Percentiles rank a stretch among this genome's conserved stretches.
Conservation (phyloP, 352 stramenopile genomes). For the Pythium pyrilobum region DNA sequence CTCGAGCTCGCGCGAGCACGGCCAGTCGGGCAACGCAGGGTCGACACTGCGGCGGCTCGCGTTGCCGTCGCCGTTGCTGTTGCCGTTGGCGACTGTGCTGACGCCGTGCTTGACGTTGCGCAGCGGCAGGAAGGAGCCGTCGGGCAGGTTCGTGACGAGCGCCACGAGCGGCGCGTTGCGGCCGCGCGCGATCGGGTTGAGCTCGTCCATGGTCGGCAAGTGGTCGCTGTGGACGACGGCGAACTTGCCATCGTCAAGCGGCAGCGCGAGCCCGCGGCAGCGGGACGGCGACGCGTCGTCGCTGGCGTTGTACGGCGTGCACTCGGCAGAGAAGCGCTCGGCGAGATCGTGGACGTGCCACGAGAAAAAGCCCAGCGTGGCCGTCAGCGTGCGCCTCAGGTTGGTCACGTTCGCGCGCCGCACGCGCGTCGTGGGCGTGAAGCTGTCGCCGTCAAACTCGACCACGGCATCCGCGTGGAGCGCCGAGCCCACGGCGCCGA, state of each 20-base stretch:
- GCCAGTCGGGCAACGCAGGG: not conserved
- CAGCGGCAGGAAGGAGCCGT: slow-evolving; percentile 4
- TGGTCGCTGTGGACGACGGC: not conserved
- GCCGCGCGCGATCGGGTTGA: not conserved
- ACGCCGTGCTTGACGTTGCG: slow-evolving; percentile 3
- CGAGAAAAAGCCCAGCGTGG: slow-evolving; percentile 9
- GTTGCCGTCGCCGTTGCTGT: not conserved
- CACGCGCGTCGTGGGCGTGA: not conserved
- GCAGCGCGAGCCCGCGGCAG: slow-evolving; percentile 6
- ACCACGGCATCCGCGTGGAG: slow-evolving; percentile 8
- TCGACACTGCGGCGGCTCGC: not conserved
- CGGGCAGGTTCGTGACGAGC: slow-evolving; percentile 5
- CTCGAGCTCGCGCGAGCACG: slow-evolving; percentile 11
- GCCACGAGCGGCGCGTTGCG: slow-evolving; percentile 1
- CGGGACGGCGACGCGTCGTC: not conserved
- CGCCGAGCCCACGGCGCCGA: slow-evolving; percentile 3
- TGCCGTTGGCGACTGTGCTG: not conserved
- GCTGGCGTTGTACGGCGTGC: not conserved
- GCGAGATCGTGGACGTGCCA: slow-evolving; percentile 10
- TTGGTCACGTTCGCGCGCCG: slow-evolving; percentile 16
- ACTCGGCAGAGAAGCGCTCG: not conserved
- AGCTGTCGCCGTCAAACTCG: slow-evolving; percentile 1
- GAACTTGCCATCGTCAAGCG: not conserved
- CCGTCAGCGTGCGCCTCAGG: slow-evolving; percentile 5
- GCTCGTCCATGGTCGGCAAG: slow-evolving; percentile 1